Percentiles rank a stretch among this genome's conserved stretches.
Conservation (phyloP, 441 rosid genomes). For the Gossypium trilobum region DNA sequence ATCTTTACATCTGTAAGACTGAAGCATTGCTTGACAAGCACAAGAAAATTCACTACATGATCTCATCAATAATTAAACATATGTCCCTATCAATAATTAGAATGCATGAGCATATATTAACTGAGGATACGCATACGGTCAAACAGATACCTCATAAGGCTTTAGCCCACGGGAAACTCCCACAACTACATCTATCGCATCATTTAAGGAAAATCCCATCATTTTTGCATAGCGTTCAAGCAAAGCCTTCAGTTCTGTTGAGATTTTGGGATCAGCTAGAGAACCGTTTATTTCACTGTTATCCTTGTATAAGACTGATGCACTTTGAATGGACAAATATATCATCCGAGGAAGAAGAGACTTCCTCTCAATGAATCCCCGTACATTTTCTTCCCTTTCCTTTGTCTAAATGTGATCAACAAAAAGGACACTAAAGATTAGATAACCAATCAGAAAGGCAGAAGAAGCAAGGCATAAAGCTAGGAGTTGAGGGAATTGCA, state of each 20-base stretch:
- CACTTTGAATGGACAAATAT: slow-evolving; percentile 68
- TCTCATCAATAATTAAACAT: not conserved
- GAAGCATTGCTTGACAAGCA: slow-evolving; percentile 15
- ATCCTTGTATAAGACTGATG: slow-evolving; percentile 49
- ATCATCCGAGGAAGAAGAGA: slow-evolving; percentile 86
- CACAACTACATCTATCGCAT: slow-evolving; percentile 48
- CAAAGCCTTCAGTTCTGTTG: slow-evolving; percentile 52
- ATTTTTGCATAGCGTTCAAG: slow-evolving; percentile 68
- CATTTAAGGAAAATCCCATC: slow-evolving; percentile 63
- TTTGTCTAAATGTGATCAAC: slow-evolving; percentile 36
- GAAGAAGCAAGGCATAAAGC: slow-evolving; percentile 5
- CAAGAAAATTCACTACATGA: slow-evolving; percentile 8
- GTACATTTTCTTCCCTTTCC: slow-evolving; percentile 59
- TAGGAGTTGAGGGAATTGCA: not conserved
- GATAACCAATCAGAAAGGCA: slow-evolving; percentile 2
- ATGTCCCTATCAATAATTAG: not conserved
- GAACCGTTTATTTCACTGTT: slow-evolving; percentile 55
- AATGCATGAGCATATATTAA: not conserved
- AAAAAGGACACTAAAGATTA: slow-evolving; percentile 9
- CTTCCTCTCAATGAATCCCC: slow-evolving; percentile 49
- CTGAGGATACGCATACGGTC: not conserved
- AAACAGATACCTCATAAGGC: slow-evolving; percentile 46
- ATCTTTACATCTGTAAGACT: not conserved
- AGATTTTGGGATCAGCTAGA: slow-evolving; percentile 35
- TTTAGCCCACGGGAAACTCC: slow-evolving; percentile 54